Base-by-base conservation (phyloP, 805 yeast species). In the Saccharomycopsis guyanensis region DNA sequence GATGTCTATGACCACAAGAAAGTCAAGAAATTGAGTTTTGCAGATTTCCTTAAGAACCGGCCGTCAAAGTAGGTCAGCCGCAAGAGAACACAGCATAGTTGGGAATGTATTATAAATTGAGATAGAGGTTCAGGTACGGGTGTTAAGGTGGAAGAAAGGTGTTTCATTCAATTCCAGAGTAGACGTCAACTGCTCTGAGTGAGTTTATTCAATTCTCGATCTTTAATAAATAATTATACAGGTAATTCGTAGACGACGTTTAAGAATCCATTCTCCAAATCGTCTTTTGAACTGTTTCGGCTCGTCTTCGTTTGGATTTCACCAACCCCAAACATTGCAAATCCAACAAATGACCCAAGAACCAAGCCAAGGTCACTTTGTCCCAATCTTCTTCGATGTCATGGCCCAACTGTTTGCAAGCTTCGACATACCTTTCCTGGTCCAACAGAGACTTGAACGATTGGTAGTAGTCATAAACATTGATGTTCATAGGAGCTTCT, bases 401-500 rank as follows among this genome's bases (percentile, higher is more conserved):
- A 3, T 58, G 51, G 32, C 56, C 59, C 38, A 62, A 59, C 16
- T 47, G 45, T 10, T 46, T 45, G 1, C 56, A 13, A 3, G 10
- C 32, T 18, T 38, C 51, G 7, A 16, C 10, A 22, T 31, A 20
- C 13, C 24, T 42, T 18, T 25, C 33, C 8, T 34, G 38, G 13
- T 24, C 32, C 13, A 80, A 53, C 0, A 77, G 64, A 47, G 70
- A 75, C 56, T 69, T 75, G 62, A 83, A 83, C 0, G 85, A 80
- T 20, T 66, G 59, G 56, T 70, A 84, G 54, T 78, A 79, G 54
- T 84, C 94, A 62, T 69, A 80, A 44, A 82, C 70, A 57, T 84
- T 84, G 51, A 84, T 71, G 25, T 71, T 65, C 2, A 79, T 69
- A 20, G 85, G 83, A 0, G 96, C 89, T 55, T 88, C 96, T 49